phyloP scores from a whole-genome alignment of 352 stramenopile genomes.

The Pythium oligandrum region DNA sequence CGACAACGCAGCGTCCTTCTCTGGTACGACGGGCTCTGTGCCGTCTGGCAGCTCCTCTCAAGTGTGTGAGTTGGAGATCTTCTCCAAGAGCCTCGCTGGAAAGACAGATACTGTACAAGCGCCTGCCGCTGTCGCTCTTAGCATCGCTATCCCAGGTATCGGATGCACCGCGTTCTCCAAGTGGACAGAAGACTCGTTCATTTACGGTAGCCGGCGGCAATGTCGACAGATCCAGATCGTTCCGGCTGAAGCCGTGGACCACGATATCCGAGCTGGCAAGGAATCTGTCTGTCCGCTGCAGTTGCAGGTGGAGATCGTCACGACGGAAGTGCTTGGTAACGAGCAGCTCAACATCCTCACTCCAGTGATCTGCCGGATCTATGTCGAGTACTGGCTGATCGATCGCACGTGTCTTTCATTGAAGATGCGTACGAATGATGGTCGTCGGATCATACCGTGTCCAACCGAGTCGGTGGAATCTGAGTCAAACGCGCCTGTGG shows the following conservation, averaged over 20 bases:
- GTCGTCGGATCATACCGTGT: slow-evolving; percentile 41
- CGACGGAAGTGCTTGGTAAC: slow-evolving; percentile 9
- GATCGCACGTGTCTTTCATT: slow-evolving; percentile 72
- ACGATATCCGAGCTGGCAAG: not conserved
- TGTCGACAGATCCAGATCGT: slow-evolving; percentile 68
- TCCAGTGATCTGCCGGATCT: slow-evolving; percentile 65
- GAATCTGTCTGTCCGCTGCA: slow-evolving; percentile 8
- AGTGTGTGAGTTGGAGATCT: slow-evolving; percentile 67
- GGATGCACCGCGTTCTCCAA: slow-evolving; percentile 43
- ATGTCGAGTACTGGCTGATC: slow-evolving; percentile 83
- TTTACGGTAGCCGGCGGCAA: slow-evolving; percentile 62
- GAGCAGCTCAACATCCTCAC: slow-evolving; percentile 23
- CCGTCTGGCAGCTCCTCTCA: slow-evolving; percentile 48
- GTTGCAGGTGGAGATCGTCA: slow-evolving; percentile 20
- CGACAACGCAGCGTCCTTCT: slow-evolving; percentile 64
- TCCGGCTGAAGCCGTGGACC: slow-evolving; percentile 16
- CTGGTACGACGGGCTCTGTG: slow-evolving; percentile 46
- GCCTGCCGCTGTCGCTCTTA: slow-evolving; percentile 65
- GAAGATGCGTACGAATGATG: slow-evolving; percentile 58
- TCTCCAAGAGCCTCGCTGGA: slow-evolving; percentile 35
- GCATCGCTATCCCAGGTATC: slow-evolving; percentile 63
- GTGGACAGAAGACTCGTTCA: slow-evolving; percentile 53
- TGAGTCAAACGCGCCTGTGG: slow-evolving; percentile 48
- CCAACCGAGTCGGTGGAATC: slow-evolving; percentile 7
- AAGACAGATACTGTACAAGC: slow-evolving; percentile 29